Evolutionary conservation across 805 yeast genomes (phyloP).

Genomic region (Millerozyma miso): DNA sequence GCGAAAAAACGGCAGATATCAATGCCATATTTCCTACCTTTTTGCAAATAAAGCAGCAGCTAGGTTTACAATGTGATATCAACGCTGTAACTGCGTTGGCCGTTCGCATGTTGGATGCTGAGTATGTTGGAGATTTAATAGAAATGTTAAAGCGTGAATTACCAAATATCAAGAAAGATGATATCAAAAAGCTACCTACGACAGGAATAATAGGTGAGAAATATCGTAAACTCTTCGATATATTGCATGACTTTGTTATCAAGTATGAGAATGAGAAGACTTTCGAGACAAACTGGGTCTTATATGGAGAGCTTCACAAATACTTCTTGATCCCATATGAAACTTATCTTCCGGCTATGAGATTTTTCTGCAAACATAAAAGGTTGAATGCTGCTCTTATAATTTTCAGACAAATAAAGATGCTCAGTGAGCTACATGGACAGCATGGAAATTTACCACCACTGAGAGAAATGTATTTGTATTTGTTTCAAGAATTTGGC

Average conservation of each 20-base stretch:
- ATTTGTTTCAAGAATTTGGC: slow-evolving; percentile 60
- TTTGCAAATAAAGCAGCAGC: slow-evolving; percentile 33
- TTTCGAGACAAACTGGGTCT: slow-evolving; percentile 50
- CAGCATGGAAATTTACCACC: slow-evolving; percentile 23
- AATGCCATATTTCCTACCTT: slow-evolving; percentile 27
- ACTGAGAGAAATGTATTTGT: slow-evolving; percentile 51
- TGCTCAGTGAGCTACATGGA: slow-evolving; percentile 50
- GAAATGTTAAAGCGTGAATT: slow-evolving; percentile 39
- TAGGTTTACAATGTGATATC: slow-evolving; percentile 24
- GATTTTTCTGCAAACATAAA: slow-evolving; percentile 48
- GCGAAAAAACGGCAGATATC: slow-evolving; percentile 25
- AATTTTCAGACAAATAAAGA: slow-evolving; percentile 58
- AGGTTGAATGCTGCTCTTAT: slow-evolving; percentile 60
- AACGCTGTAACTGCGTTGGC: slow-evolving; percentile 27
- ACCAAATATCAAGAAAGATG: slow-evolving; percentile 30
- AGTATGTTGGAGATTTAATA: slow-evolving; percentile 38
- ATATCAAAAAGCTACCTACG: slow-evolving; percentile 22
- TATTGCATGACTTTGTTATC: slow-evolving; percentile 27
- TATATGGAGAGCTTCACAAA: slow-evolving; percentile 54
- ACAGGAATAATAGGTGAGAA: slow-evolving; percentile 19
- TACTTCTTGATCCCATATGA: slow-evolving; percentile 57
- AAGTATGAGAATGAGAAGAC: slow-evolving; percentile 26
- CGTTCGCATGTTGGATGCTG: slow-evolving; percentile 25
- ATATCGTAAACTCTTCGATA: slow-evolving; percentile 25
- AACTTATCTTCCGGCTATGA: slow-evolving; percentile 54